phyloP scores from a whole-genome alignment of 805 yeast genomes.

The Saccharomyces mikatae region DNA sequence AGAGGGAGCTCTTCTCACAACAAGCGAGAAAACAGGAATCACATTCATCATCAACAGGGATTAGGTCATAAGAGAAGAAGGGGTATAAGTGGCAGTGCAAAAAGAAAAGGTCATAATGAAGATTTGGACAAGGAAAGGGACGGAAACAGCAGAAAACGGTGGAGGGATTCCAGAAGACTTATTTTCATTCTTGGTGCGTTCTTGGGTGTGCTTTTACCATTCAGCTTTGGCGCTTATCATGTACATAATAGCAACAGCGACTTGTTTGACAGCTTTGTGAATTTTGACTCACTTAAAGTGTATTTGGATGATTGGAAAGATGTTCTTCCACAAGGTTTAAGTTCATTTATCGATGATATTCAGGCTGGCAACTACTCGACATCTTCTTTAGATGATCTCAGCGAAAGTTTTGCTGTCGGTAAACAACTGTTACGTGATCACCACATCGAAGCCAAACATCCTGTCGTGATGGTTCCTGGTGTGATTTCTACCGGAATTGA shows the following conservation, averaged over 20 bases:
- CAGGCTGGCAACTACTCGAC: conserved; percentile 18
- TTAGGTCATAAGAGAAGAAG: conserved; percentile 4
- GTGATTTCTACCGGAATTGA: conserved; percentile 93
- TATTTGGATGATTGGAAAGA: conserved; percentile 68
- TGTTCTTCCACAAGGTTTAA: conserved; percentile 57
- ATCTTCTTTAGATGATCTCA: conserved; percentile 36
- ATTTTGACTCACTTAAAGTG: conserved; percentile 51
- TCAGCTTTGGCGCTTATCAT: conserved; percentile 43
- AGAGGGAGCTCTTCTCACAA: background rate
- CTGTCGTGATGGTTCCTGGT: conserved; percentile 92
- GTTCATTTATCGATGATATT: conserved; percentile 51
- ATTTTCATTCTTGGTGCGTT: conserved; percentile 65
- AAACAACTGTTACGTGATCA: conserved; percentile 45
- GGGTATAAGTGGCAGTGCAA: background rate
- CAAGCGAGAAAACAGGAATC: background rate
- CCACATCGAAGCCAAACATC: conserved; percentile 51
- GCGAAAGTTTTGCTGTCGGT: conserved; percentile 88
- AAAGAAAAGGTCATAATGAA: background rate
- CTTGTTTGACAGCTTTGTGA: conserved; percentile 39
- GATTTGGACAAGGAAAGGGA: conserved; percentile 3
- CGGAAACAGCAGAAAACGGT: conserved; percentile 5
- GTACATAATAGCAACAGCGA: conserved; percentile 21
- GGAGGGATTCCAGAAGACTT: conserved; percentile 46
- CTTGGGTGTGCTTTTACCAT: conserved; percentile 58
- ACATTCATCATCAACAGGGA: background rate